Evolutionary conservation across 129 eudicot genomes (phyloP).

Genomic region (Chrysanthemum makinoi): DNA sequence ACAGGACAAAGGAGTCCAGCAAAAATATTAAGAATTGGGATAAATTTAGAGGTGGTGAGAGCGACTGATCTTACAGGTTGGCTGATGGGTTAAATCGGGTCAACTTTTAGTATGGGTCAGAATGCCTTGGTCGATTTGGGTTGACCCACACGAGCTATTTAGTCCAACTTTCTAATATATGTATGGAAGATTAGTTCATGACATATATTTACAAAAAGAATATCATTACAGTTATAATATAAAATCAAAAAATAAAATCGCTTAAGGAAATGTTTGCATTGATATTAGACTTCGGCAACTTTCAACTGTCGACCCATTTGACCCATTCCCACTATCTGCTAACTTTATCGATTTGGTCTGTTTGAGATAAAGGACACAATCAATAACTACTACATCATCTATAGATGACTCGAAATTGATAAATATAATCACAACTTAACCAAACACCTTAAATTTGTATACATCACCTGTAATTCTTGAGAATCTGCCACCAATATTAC

Average conservation of each 20-base stretch:
- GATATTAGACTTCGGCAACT: background rate
- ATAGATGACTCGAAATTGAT: constrained; percentile 1
- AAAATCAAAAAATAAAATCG: background rate
- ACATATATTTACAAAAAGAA: background rate
- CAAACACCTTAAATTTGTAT: background rate
- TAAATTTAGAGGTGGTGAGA: no score
- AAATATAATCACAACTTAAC: background rate
- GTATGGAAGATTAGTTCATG: no score
- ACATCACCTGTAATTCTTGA: constrained; percentile 41
- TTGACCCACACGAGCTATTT: no score
- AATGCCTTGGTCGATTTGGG: no score
- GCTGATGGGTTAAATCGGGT: no score
- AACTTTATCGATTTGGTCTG: background rate
- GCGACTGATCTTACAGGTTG: no score
- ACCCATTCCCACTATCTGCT: background rate
- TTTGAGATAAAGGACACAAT: background rate
- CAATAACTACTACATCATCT: background rate
- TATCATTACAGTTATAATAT: background rate
- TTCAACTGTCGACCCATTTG: constrained; percentile 12
- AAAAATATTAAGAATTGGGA: no score
- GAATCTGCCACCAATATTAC: constrained; percentile 12
- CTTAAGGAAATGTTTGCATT: constrained; percentile 5
- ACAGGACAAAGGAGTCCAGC: no score
- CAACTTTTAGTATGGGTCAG: no score
- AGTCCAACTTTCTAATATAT: no score